Evolutionary conservation across 169 alveolate species (phyloP).

Genomic region (Eimeria necatrix): DNA sequence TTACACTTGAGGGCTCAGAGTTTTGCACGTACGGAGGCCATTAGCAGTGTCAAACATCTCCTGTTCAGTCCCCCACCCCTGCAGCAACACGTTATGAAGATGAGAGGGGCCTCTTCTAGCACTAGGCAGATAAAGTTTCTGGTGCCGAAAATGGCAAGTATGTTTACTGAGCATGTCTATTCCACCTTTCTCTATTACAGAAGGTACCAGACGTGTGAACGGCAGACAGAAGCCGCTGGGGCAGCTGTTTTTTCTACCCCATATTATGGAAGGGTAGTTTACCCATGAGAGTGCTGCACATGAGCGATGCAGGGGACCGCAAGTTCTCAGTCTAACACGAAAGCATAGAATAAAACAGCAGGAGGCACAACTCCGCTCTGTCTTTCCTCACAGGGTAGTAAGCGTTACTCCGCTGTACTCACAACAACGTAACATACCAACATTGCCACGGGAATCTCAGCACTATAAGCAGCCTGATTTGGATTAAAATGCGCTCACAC

Average conservation of each 20-base stretch:
- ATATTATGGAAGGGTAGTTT: neutral
- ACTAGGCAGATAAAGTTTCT: neutral
- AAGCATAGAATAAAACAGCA: too few relatives aligned
- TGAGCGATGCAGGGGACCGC: too few relatives aligned
- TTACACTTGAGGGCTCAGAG: too few relatives aligned
- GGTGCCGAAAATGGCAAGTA: neutral
- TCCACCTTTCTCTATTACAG: neutral
- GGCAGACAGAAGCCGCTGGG: neutral
- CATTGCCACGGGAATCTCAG: too few relatives aligned
- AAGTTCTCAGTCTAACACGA: too few relatives aligned
- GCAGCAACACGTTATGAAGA: constrained; percentile 25
- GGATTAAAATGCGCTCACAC: too few relatives aligned
- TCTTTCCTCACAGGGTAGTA: too few relatives aligned
- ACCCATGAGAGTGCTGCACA: neutral
- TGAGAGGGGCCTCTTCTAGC: constrained; percentile 33
- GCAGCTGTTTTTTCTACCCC: neutral
- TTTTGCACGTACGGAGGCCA: constrained; percentile 15
- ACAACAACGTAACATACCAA: too few relatives aligned
- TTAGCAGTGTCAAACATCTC: neutral
- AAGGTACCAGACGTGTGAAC: neutral
- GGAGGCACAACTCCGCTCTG: too few relatives aligned
- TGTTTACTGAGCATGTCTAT: neutral
- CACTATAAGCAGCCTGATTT: too few relatives aligned
- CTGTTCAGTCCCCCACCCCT: constrained; percentile 20
- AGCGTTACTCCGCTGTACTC: too few relatives aligned